These are phyloP conservation scores for Chrysopogon serrulatus DNA, from an alignment of 176 grass and related monocot species.

Conservation along the genomic window DNA sequence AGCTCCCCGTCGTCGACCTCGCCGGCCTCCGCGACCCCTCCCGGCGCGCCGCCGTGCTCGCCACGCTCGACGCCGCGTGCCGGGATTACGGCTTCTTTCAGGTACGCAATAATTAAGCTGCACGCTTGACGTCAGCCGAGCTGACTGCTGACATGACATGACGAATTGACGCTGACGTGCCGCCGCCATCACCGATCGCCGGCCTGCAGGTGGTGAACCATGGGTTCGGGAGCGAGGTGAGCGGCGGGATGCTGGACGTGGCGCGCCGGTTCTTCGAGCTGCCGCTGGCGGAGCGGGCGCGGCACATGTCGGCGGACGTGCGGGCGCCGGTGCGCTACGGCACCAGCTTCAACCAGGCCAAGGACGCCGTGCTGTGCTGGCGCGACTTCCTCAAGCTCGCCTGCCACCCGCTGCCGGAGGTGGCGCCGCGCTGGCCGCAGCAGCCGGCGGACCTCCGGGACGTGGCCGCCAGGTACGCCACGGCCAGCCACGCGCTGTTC, in stretches of 20 bases:
- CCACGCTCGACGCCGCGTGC: conserved; percentile 58
- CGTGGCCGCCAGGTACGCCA: conserved; percentile 35
- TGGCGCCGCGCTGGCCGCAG: conserved; percentile 44
- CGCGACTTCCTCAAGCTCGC: conserved; percentile 91
- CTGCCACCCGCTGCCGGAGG: conserved; percentile 33
- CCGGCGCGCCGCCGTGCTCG: conserved; percentile 38
- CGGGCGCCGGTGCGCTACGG: conserved; percentile 57
- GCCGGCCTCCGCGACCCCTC: conserved; percentile 31
- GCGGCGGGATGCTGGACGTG: conserved; percentile 41
- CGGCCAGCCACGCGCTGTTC: conserved; percentile 47
- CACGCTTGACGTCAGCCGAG: not conserved
- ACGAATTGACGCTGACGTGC: too few species aligned
- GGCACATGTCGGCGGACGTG: conserved; percentile 74
- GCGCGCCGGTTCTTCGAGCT: conserved; percentile 75
- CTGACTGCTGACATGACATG: too few species aligned
- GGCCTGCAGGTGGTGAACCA: conserved; percentile 99
- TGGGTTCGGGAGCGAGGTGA: not conserved
- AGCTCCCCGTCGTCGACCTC: conserved; percentile 71
- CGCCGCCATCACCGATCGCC: too few species aligned
- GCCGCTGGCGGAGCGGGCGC: conserved; percentile 42
- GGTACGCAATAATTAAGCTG: too few species aligned
- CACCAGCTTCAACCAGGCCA: conserved; percentile 97
- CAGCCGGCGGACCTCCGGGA: conserved; percentile 47
- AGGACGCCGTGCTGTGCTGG: conserved; percentile 83
- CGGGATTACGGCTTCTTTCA: conserved; percentile 84